phyloP scores from a whole-genome alignment of 2,329 filamentous ascomycete species.

The Pyricularia sp. region DNA sequence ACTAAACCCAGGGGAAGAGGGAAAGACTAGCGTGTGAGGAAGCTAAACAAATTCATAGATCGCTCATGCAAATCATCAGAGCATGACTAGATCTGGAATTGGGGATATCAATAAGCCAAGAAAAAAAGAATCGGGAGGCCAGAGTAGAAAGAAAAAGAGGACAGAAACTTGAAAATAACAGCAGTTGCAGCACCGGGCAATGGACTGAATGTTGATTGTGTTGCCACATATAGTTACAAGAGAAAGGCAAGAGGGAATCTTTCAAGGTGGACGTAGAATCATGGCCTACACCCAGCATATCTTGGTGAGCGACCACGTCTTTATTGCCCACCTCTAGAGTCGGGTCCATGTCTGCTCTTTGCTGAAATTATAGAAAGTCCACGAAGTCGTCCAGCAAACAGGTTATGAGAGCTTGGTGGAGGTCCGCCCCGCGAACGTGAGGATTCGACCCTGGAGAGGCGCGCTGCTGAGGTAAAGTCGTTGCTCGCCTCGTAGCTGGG shows the following conservation, averaged over 20 bases:
- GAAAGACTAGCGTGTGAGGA: neutral
- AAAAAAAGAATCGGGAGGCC: slow-evolving; percentile 1
- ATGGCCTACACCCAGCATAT: neutral
- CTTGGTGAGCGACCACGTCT: neutral
- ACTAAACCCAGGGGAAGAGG: neutral
- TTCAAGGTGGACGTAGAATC: neutral
- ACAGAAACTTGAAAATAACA: slow-evolving; percentile 16
- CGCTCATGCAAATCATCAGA: slow-evolving; percentile 5
- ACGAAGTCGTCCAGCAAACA: slow-evolving; percentile 14
- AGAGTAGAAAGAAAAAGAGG: slow-evolving; percentile 23
- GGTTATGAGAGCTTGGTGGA: slow-evolving; percentile 1
- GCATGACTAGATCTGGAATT: slow-evolving; percentile 8
- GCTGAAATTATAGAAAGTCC: slow-evolving; percentile 18
- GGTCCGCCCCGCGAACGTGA: slow-evolving; percentile 35
- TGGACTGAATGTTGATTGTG: neutral
- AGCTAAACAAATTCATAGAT: slow-evolving; percentile 16
- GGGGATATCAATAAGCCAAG: slow-evolving; percentile 23
- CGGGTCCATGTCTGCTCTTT: slow-evolving; percentile 12
- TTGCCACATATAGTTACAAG: slow-evolving; percentile 5
- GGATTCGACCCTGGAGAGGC: slow-evolving; percentile 76
- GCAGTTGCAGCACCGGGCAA: neutral
- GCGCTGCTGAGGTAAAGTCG: slow-evolving; percentile 85
- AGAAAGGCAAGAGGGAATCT: neutral
- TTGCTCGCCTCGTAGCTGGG: slow-evolving; percentile 79
- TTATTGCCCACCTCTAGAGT: neutral